These are phyloP conservation scores for Sporothrix schenckii DNA, from an alignment of 2,329 filamentous ascomycete species.

Conservation along the genomic window DNA sequence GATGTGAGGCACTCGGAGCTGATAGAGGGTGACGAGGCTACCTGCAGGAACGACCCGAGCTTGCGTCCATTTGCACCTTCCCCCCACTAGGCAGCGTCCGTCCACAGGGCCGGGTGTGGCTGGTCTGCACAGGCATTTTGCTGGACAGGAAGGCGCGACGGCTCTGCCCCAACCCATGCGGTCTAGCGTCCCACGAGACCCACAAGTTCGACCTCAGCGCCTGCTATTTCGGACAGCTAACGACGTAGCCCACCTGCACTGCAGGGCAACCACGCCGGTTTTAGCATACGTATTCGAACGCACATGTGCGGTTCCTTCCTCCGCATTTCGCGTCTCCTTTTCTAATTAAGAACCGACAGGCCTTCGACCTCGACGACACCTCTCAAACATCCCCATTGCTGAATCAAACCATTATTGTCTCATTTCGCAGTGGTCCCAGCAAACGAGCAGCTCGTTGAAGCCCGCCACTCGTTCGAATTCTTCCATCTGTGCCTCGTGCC, in stretches of 20 bases:
- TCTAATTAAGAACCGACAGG: background rate
- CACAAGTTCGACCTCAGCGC: conserved; percentile 4
- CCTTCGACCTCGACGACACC: background rate
- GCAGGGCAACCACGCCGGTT: conserved; percentile 16
- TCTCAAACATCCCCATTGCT: background rate
- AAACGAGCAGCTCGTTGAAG: background rate
- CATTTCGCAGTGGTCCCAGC: background rate
- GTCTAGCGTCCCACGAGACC: conserved; percentile 12
- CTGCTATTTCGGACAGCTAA: conserved; percentile 20
- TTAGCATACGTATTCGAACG: conserved; percentile 29
- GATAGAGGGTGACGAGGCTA: conserved; percentile 33
- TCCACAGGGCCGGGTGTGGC: background rate
- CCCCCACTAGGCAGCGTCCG: conserved; percentile 29
- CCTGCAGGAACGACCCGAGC: conserved; percentile 31
- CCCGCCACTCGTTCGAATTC: background rate
- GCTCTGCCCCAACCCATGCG: conserved; percentile 19
- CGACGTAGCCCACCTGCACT: conserved; percentile 4
- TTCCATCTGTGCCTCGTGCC: background rate
- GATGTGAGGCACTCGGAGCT: background rate
- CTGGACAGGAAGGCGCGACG: conserved; percentile 22
- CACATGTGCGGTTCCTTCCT: conserved; percentile 24
- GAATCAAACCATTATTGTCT: background rate
- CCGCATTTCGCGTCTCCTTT: conserved; percentile 29
- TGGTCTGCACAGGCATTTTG: conserved; percentile 4
- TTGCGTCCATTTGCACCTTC: conserved; percentile 27